Evolutionary conservation across 306 rosid species (phyloP).

Genomic region (Dalbergia oliveri): DNA sequence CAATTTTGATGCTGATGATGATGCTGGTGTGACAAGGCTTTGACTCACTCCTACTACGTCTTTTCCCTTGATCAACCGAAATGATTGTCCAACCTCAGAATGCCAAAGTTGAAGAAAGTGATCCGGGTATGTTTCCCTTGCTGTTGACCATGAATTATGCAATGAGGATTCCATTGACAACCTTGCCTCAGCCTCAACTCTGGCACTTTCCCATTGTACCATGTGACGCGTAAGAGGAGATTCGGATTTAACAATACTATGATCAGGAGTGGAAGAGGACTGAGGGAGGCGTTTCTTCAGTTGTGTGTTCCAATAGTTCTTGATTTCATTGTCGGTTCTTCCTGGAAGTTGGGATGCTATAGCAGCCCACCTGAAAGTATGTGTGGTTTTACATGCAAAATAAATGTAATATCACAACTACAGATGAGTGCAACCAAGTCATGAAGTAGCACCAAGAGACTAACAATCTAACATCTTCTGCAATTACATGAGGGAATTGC

Average conservation of each 20-base stretch:
- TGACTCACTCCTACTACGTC: conserved; percentile 15
- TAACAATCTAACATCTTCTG: conserved; percentile 13
- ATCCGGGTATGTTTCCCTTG: conserved; percentile 34
- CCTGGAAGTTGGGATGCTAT: conserved; percentile 64
- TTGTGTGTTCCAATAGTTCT: conserved; percentile 70
- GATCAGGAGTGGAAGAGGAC: conserved; percentile 24
- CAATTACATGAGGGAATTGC: not conserved
- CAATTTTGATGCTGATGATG: conserved; percentile 34
- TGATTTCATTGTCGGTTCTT: conserved; percentile 65
- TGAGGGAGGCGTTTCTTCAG: conserved; percentile 51
- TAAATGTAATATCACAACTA: conserved; percentile 4
- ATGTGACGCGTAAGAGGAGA: conserved; percentile 49
- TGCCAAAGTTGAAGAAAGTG: conserved; percentile 58
- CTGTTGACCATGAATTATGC: conserved; percentile 29
- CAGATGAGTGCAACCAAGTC: conserved; percentile 1
- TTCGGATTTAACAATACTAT: conserved; percentile 29
- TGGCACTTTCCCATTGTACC: conserved; percentile 55
- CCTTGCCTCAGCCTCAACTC: conserved; percentile 57
- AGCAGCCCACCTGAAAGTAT: conserved; percentile 55
- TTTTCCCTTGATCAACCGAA: conserved; percentile 43
- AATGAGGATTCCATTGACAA: conserved; percentile 50
- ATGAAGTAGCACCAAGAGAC: not conserved
- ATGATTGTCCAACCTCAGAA: conserved; percentile 55
- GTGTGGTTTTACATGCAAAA: not conserved
- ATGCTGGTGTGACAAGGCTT: conserved; percentile 33